Percentiles rank a stretch among this genome's conserved stretches.
These are phyloP conservation scores for Rhamnella rubrinervis DNA, from an alignment of 331 rosid species.

Conservation along the genomic window DNA sequence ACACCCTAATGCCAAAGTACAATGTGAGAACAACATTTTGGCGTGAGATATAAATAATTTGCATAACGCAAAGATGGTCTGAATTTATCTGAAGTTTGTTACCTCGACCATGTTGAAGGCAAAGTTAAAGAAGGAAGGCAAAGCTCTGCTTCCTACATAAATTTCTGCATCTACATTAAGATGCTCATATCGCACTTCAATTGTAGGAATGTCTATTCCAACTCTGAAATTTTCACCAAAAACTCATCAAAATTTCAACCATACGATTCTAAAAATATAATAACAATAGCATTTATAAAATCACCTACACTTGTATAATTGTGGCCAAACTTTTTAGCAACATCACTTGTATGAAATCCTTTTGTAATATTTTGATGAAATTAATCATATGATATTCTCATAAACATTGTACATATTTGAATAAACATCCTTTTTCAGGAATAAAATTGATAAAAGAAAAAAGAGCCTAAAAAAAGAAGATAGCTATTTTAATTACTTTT, in stretches of 20 bases:
- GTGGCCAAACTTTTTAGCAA: background rate
- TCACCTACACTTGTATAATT: background rate
- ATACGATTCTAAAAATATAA: no score
- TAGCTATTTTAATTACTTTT: no score
- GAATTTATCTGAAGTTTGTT: background rate
- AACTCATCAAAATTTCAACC: background rate
- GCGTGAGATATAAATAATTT: background rate
- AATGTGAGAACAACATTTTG: slow-evolving; percentile 5
- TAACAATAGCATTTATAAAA: no score
- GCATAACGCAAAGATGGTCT: background rate
- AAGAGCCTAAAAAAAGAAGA: no score
- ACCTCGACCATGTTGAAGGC: slow-evolving; percentile 32
- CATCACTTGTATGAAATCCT: no score
- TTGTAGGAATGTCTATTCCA: slow-evolving; percentile 35
- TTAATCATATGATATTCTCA: no score
- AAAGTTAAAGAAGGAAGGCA: slow-evolving; percentile 38
- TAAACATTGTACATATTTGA: no score
- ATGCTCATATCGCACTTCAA: slow-evolving; percentile 39
- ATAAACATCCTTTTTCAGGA: no score
- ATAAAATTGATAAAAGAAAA: no score
- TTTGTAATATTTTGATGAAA: no score
- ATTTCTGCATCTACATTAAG: slow-evolving; percentile 25
- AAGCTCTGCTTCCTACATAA: slow-evolving; percentile 41
- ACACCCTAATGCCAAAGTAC: slow-evolving; percentile 29
- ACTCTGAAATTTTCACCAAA: slow-evolving; percentile 20